Base-by-base conservation (phyloP, 1,284 basidiomycete genomes). In the Microbotryum saponariae region DNA sequence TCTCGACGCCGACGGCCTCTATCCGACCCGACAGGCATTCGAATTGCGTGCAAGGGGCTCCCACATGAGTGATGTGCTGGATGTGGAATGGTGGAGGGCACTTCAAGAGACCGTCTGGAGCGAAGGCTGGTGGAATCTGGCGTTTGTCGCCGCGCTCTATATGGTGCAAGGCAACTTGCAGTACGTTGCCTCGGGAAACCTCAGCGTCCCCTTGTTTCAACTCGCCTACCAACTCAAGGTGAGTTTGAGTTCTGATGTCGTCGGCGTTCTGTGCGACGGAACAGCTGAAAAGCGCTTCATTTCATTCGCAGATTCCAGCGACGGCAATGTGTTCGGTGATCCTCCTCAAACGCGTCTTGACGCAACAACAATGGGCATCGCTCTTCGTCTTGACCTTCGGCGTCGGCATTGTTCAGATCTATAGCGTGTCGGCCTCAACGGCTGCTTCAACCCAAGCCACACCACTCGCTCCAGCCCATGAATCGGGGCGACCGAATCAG, bases 171-270 rank as follows among this genome's bases (percentile, higher is more conserved):
- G 71, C 56, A 72, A 73, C 25, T 62, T 73, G 10, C 67, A 69
- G 68, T 74, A 73, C 49, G 59, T 75, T 33, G 76, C 76, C 20
- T 71, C 71, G 12, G 70, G 70, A 16, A 74, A 76, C 61, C 63
- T 77, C 31, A 72, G 71, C 27, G 74, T 76, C 1, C 72, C 75
- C 3, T 56, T 75, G 33, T 77, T 77, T 58, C 74, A 75, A 60
- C 73, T 76, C 37, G 73, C 74, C 2, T 76, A 75, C 61, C 76
- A 76, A 63, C 69, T 76, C 53, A 77, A 77, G 69, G 73, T 73
- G 37, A 45, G 62, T 51, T 16, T 8, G 6, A n/a, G 12, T 10
- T 20, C n/a, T n/a, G 31, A 25, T 31, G 2, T 14, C 29, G 23
- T n/a, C 21, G 27, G 4, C 37, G 1, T 21, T n/a, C 46, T 21